These are phyloP conservation scores for Dothideomycetidae sp. DNA, from an alignment of 2,329 filamentous ascomycete species.

Conservation along the genomic window DNA sequence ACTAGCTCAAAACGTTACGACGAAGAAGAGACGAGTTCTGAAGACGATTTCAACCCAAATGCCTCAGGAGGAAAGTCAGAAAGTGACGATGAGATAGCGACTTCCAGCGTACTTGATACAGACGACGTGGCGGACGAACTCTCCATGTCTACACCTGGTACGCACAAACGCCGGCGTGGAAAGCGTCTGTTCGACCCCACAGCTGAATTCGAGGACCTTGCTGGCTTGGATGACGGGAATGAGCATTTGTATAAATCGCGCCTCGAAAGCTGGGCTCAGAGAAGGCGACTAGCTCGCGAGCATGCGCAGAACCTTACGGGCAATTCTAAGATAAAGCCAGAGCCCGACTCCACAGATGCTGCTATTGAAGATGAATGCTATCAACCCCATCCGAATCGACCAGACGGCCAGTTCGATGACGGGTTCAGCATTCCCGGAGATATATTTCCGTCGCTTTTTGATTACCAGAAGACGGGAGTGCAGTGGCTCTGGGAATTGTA, in stretches of 20 bases:
- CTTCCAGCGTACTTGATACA: slow-evolving; percentile 20
- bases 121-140: slow-evolving; percentile 26
- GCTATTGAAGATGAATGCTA: slow-evolving; percentile 53
- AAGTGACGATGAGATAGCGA: slow-evolving; percentile 15
- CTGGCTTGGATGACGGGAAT: slow-evolving; percentile 73
- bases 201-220: slow-evolving; percentile 37
- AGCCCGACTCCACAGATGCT: slow-evolving; percentile 19
- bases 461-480: slow-evolving; percentile 93
- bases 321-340: slow-evolving; percentile 10
- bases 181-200: slow-evolving; percentile 19
- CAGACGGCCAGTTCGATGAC: slow-evolving; percentile 61
- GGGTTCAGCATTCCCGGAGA: slow-evolving; percentile 77
- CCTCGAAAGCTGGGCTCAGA: slow-evolving; percentile 58
- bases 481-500: slow-evolving; percentile 94
- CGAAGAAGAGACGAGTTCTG: slow-evolving; percentile 24
- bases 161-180: slow-evolving; percentile 25
- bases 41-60: slow-evolving; percentile 29
- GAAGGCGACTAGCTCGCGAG: slow-evolving; percentile 46
- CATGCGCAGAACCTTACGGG: slow-evolving; percentile 10
- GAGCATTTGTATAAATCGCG: slow-evolving; percentile 66
- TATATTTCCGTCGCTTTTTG: slow-evolving; percentile 81
- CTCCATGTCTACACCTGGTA: slow-evolving; percentile 23
- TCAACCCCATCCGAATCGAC: slow-evolving; percentile 68
- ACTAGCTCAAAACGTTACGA: slow-evolving; percentile 11
- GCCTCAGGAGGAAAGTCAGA: slow-evolving; percentile 27